These are phyloP conservation scores for Leccinum colubrinum DNA, from an alignment of 1,284 basidiomycete species.

Conservation along the genomic window DNA sequence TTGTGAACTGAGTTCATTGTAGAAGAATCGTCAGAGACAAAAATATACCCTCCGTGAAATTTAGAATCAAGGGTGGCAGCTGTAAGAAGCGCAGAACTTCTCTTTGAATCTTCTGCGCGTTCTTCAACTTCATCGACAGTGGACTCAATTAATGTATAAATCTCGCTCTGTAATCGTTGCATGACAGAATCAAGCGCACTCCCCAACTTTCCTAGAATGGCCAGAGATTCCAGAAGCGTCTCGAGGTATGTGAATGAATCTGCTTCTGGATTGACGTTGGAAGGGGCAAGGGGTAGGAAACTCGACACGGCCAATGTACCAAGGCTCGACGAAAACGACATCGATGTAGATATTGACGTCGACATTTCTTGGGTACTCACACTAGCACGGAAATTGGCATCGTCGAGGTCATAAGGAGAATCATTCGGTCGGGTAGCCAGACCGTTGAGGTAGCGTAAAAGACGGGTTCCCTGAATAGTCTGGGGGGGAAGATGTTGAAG, in stretches of 20 bases:
- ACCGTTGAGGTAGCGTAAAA: conserved; percentile 67
- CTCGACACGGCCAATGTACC: conserved; percentile 17
- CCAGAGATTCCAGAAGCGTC: conserved; percentile 88
- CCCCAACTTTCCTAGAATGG: conserved; percentile 88
- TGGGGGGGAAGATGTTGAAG: conserved; percentile 41
- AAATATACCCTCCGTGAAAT: conserved; percentile 53
- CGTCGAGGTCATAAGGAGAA: conserved; percentile 70
- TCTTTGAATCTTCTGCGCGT: conserved; percentile 70
- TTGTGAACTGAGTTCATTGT: conserved; percentile 9
- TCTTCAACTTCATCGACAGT: conserved; percentile 93
- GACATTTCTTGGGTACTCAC: conserved; percentile 28
- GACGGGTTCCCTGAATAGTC: conserved; percentile 39
- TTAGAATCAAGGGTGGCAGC: conserved; percentile 25
- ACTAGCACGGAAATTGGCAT: conserved; percentile 42
- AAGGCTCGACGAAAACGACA: conserved; percentile 27
- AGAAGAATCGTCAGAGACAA: conserved; percentile 37
- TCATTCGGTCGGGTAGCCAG: conserved; percentile 80
- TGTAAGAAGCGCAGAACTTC: conserved; percentile 44
- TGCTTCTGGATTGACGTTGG: conserved; percentile 73
- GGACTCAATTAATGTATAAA: conserved; percentile 82
- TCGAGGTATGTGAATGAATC: conserved; percentile 97
- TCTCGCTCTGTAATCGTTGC: conserved; percentile 84
- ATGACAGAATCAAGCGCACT: conserved; percentile 81
- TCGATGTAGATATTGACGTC: conserved; percentile 28
- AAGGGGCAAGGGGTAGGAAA: conserved; percentile 16